Conservation (phyloP, 768 basidiomycete genomes). For the Hemileccinum rubropunctum region DNA sequence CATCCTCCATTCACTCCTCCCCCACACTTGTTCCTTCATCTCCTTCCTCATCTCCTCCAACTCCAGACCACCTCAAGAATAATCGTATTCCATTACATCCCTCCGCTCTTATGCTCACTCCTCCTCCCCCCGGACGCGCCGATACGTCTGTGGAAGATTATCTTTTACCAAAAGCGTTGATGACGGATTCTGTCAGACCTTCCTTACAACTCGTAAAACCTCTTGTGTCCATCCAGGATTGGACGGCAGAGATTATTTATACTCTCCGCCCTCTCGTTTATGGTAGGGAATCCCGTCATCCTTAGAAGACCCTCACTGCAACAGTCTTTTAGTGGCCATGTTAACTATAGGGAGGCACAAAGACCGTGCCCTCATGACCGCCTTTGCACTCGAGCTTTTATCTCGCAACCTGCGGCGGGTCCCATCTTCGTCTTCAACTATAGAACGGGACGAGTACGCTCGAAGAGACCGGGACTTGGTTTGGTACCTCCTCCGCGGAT, state of each 20-base stretch:
- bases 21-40: conserved; percentile 62
- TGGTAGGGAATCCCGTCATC: conserved; percentile 43
- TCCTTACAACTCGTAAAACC: conserved; percentile 64
- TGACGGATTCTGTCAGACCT: conserved; percentile 67
- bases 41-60: conserved; percentile 52
- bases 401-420: conserved; percentile 72
- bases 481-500: conserved; percentile 84
- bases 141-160: conserved; percentile 72
- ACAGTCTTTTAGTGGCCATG: conserved; percentile 19
- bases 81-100: conserved; percentile 67
- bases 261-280: conserved; percentile 74
- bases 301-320: conserved; percentile 3
- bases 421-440: conserved; percentile 55
- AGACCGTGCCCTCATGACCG: conserved; percentile 61
- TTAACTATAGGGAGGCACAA: conserved; percentile 23
- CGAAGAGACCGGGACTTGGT: conserved; percentile 77
- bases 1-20: conserved; percentile 51
- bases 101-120: conserved; percentile 54
- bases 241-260: conserved; percentile 71
- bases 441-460: conserved; percentile 79
- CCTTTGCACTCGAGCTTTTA: conserved; percentile 67
- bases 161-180: conserved; percentile 77
- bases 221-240: conserved; percentile 64
- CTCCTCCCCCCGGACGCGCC: conserved; percentile 48
- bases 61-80: conserved; percentile 80